These are phyloP conservation scores for Fusarium dimerum DNA, from an alignment of 2,329 filamentous ascomycete genomes.

Conservation along the genomic window DNA sequence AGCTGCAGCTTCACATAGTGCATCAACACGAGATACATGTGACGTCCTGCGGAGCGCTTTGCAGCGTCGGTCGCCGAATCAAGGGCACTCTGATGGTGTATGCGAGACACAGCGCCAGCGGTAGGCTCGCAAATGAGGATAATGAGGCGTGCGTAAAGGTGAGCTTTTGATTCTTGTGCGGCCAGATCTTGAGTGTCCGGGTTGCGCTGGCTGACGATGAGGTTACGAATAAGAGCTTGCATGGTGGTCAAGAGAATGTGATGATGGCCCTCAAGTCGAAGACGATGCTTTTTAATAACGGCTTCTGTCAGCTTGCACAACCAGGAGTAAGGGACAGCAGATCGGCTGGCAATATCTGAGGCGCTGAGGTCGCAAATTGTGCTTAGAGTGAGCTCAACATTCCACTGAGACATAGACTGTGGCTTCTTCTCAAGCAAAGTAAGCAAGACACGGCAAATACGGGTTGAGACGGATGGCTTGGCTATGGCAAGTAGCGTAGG, in stretches of 20 bases:
- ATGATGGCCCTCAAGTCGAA: constrained; percentile 63
- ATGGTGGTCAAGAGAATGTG: constrained; percentile 57
- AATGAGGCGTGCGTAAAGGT: constrained; percentile 55
- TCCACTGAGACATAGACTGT: constrained; percentile 57
- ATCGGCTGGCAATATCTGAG: constrained; percentile 25
- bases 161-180: constrained; percentile 47
- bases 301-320: constrained; percentile 56
- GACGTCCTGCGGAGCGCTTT: constrained; percentile 60
- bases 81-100: constrained; percentile 46
- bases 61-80: constrained; percentile 63
- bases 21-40: constrained; percentile 63
- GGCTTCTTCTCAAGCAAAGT: constrained; percentile 53
- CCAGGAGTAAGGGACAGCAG: constrained; percentile 43
- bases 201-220: constrained; percentile 42
- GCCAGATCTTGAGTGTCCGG: constrained; percentile 21
- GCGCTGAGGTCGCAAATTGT: constrained; percentile 41
- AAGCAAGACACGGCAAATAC: constrained; percentile 44
- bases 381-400: constrained; percentile 54
- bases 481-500: constrained; percentile 34
- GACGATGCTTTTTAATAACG: constrained; percentile 60
- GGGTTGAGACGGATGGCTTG: constrained; percentile 35
- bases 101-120: constrained; percentile 54
- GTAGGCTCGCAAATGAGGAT: constrained; percentile 62
- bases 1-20: constrained; percentile 63
- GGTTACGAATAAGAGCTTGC: constrained; percentile 55